phyloP scores from a whole-genome alignment of 768 basidiomycete species.

The Hydnum rufescens region DNA sequence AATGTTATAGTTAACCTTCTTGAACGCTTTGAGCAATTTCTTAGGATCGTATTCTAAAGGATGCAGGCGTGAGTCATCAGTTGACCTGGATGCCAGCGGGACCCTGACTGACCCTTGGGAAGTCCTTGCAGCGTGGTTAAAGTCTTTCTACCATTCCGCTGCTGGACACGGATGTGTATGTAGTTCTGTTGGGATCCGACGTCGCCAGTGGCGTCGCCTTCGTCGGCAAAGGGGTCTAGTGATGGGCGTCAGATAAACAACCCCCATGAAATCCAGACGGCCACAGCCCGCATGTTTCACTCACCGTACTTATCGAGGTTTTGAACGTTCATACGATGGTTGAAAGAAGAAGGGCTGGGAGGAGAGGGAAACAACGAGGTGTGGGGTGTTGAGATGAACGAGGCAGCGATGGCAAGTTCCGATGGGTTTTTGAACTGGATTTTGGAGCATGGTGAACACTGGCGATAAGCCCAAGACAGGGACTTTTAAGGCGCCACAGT shows the following conservation, averaged over 20 bases:
- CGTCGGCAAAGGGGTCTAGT: slow-evolving; percentile 89
- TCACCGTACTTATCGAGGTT: slow-evolving; percentile 67
- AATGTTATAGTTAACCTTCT: slow-evolving; percentile 88
- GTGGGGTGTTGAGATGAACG: background rate
- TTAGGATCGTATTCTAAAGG: slow-evolving; percentile 78
- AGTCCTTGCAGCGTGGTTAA: slow-evolving; percentile 93
- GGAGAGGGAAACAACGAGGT: background rate
- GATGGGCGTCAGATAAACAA: background rate
- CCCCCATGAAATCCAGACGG: background rate
- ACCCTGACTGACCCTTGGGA: slow-evolving; percentile 51
- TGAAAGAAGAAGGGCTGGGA: slow-evolving; percentile 15
- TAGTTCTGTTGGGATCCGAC: slow-evolving; percentile 67
- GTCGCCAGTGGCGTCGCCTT: slow-evolving; percentile 61
- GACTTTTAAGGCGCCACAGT: slow-evolving; percentile 4
- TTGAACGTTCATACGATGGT: slow-evolving; percentile 86
- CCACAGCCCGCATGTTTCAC: background rate
- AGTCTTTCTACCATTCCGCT: slow-evolving; percentile 97
- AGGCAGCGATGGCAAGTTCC: slow-evolving; percentile 5
- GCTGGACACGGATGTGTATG: slow-evolving; percentile 95
- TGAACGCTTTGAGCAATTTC: slow-evolving; percentile 97
- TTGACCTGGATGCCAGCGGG: background rate
- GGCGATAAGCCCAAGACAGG: background rate
- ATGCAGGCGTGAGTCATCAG: background rate
- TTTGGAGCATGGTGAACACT: background rate
- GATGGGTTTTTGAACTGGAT: background rate